Conservation (phyloP, 1,284 basidiomycete genomes). For the Entoloma clypeatum region DNA sequence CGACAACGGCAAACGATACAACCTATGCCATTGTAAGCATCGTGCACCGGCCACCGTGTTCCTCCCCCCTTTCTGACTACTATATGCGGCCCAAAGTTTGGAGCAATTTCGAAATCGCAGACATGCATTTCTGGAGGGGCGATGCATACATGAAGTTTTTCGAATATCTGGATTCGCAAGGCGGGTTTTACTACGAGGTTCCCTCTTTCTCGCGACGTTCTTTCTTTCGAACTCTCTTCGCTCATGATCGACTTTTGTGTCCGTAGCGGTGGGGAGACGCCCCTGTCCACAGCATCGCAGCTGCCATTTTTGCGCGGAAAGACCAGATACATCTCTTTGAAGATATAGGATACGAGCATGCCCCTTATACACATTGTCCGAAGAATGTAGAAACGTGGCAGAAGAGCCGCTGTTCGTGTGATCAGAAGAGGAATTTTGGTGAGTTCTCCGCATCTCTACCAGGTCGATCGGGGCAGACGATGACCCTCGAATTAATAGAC, state of each 20-base stretch:
- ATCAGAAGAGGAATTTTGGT: conserved; percentile 49
- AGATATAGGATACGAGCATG: conserved; percentile 57
- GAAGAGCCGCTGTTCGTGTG: conserved; percentile 48
- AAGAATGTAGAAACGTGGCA: conserved; percentile 40
- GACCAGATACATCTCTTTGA: conserved; percentile 71
- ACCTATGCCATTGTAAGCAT: conserved; percentile 70
- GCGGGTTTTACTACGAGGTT: conserved; percentile 81
- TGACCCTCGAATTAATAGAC: too few relatives aligned
- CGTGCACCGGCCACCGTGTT: conserved; percentile 3
- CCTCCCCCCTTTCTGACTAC: background rate
- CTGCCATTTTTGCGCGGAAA: conserved; percentile 60
- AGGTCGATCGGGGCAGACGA: conserved; percentile 1
- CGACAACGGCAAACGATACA: conserved; percentile 53
- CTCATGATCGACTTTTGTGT: background rate
- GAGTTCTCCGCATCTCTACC: conserved; percentile 4
- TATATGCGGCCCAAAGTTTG: conserved; percentile 52
- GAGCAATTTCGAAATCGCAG: conserved; percentile 82
- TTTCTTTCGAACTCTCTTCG: background rate
- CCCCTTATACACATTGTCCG: conserved; percentile 63
- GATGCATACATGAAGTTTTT: conserved; percentile 77
- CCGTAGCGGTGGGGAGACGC: conserved; percentile 77
- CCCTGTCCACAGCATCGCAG: conserved; percentile 77
- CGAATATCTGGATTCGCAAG: conserved; percentile 66
- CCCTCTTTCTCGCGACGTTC: conserved; percentile 3
- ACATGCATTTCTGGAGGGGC: conserved; percentile 73